Evolutionary conservation across 331 rosid species (phyloP).

Genomic region (Acacia pycnantha): DNA sequence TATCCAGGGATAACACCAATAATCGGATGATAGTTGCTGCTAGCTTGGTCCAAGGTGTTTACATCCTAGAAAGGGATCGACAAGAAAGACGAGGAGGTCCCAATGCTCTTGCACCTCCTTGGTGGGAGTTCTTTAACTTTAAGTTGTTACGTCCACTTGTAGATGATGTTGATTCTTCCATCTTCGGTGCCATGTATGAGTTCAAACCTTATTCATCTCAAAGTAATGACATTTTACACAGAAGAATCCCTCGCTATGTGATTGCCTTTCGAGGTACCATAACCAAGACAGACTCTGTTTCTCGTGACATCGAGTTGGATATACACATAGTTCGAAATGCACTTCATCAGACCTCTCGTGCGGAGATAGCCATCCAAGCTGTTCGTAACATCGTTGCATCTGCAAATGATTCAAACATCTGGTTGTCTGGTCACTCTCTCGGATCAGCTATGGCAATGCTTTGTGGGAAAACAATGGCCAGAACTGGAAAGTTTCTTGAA

Average conservation of each 20-base stretch:
- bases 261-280: conserved; percentile 91
- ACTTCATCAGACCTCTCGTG: conserved; percentile 81
- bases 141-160: conserved; percentile 67
- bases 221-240: conserved; percentile 38
- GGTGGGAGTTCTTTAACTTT: conserved; percentile 91
- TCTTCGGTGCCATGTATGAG: conserved; percentile 82
- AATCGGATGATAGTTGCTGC: conserved; percentile 85
- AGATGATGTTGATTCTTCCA: conserved; percentile 81
- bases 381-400: conserved; percentile 74
- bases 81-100: conserved; percentile 67
- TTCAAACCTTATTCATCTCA: conserved; percentile 57
- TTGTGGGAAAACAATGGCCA: conserved; percentile 85
- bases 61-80: conserved; percentile 78
- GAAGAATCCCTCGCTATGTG: conserved; percentile 66
- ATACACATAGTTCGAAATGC: conserved; percentile 64
- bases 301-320: conserved; percentile 81
- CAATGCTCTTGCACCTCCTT: conserved; percentile 82
- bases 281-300: conserved; percentile 58
- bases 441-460: conserved; percentile 95
- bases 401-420: conserved; percentile 74
- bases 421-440: conserved; percentile 92
- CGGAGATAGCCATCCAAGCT: conserved; percentile 73
- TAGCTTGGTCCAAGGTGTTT: conserved; percentile 88
- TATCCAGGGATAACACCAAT: conserved; percentile 66
- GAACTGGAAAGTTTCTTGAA: conserved; percentile 47